phyloP scores from a whole-genome alignment of 176 grass and related monocot species.

The Otatea glauca region DNA sequence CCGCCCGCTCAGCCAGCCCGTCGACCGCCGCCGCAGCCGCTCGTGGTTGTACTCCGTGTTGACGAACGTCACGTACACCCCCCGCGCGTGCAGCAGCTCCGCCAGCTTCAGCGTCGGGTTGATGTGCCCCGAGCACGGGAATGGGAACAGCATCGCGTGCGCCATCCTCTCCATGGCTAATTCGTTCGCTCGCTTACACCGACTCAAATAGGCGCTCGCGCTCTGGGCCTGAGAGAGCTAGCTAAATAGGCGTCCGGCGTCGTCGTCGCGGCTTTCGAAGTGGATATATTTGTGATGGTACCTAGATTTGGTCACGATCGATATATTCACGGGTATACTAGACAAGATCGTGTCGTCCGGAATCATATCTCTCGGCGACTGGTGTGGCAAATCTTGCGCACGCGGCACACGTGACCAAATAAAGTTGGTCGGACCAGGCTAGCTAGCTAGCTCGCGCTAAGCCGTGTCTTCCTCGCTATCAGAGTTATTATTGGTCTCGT shows the following conservation, averaged over 20 bases:
- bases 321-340: constrained; percentile 50
- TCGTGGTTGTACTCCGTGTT: constrained; percentile 67
- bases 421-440: background rate
- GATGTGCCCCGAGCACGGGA: constrained; percentile 71
- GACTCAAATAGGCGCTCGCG: background rate
- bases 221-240: too few relatives aligned
- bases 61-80: constrained; percentile 63
- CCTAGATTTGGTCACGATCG: constrained; percentile 47
- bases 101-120: constrained; percentile 70
- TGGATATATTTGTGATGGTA: constrained; percentile 41
- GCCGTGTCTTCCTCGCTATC: background rate
- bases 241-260: background rate
- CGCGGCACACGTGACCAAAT: background rate
- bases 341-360: constrained; percentile 42
- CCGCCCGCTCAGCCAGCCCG: background rate
- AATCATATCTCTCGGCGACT: constrained; percentile 38
- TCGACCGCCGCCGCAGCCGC: constrained; percentile 10
- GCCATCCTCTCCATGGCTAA: constrained; percentile 29
- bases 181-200: background rate
- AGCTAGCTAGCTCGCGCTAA: too few relatives aligned
- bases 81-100: constrained; percentile 54
- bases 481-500: background rate
- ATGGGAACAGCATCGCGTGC: constrained; percentile 67
- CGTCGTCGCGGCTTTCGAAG: constrained; percentile 38
- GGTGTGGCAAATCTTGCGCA: constrained; percentile 5